Conservation (phyloP, 2,329 filamentous ascomycete genomes). For the Fusarium domesticum region DNA sequence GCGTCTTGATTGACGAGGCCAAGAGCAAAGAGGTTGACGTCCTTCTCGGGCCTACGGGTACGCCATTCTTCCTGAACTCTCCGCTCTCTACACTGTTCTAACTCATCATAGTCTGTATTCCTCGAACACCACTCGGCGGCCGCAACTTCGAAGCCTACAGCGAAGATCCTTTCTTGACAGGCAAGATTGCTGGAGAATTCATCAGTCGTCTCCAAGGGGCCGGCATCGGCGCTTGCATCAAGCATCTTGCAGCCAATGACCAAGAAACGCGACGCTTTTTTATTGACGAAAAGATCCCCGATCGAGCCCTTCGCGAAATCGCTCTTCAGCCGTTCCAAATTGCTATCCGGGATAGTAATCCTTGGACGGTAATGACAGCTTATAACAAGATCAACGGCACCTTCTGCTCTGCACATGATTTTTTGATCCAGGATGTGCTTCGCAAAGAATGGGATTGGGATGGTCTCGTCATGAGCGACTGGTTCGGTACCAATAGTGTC, state of each 20-base stretch:
- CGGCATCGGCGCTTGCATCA: constrained; percentile 39
- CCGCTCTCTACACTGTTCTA: neutral
- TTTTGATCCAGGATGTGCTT: constrained; percentile 38
- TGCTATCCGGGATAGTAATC: constrained; percentile 37
- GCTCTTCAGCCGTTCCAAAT: constrained; percentile 44
- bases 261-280: constrained; percentile 16
- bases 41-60: constrained; percentile 12
- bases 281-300: constrained; percentile 12
- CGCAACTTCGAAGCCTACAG: constrained; percentile 40
- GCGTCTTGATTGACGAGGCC: constrained; percentile 10
- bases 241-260: constrained; percentile 42
- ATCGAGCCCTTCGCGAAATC: constrained; percentile 28
- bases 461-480: constrained; percentile 46
- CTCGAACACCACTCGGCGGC: constrained; percentile 35
- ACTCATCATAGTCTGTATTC: constrained; percentile 6
- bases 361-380: constrained; percentile 41
- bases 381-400: constrained; percentile 45
- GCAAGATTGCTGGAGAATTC: constrained; percentile 30
- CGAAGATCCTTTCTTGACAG: constrained; percentile 40
- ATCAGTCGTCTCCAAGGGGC: constrained; percentile 37
- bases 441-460: constrained; percentile 44
- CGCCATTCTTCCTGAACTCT: accelerated
- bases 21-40: constrained; percentile 18
- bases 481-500: constrained; percentile 33
- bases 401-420: constrained; percentile 39